Conservation (phyloP, 768 basidiomycete species). For the Megacollybia marginata region DNA sequence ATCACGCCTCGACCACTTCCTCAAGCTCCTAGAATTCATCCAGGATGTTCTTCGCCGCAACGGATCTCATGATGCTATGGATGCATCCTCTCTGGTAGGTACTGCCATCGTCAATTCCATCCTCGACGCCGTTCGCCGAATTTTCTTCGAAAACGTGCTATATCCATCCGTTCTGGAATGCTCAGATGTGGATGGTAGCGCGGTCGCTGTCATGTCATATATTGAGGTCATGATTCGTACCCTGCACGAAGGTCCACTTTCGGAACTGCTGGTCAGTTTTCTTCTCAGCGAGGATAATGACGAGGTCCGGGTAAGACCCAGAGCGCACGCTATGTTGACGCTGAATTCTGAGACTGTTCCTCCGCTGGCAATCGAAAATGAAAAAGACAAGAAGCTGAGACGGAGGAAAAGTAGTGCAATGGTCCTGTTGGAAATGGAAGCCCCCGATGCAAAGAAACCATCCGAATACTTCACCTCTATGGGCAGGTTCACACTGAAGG, state of each 20-base stretch:
- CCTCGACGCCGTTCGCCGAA: conserved; percentile 70
- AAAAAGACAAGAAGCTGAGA: conserved; percentile 39
- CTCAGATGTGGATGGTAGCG: conserved; percentile 89
- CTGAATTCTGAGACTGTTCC: conserved; percentile 29
- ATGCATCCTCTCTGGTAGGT: conserved; percentile 64
- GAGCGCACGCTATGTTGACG: conserved; percentile 37
- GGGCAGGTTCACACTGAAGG: conserved; percentile 87
- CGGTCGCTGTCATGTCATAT: conserved; percentile 93
- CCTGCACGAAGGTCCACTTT: conserved; percentile 59
- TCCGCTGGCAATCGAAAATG: conserved; percentile 23
- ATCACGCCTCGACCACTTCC: conserved; percentile 76
- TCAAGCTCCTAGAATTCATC: conserved; percentile 86
- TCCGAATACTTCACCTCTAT: conserved; percentile 83
- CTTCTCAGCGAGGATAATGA: conserved; percentile 82
- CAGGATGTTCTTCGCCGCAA: conserved; percentile 83
- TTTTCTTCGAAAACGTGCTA: conserved; percentile 89
- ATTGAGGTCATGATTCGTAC: conserved; percentile 84
- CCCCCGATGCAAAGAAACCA: conserved; percentile 59
- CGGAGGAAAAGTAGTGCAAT: conserved; percentile 84
- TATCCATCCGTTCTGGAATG: conserved; percentile 93
- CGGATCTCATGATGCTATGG: conserved; percentile 36
- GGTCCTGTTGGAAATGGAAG: conserved; percentile 82
- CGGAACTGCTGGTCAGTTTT: conserved; percentile 67
- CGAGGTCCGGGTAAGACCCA: conserved; percentile 38
- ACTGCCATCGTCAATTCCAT: conserved; percentile 79